Conservation (phyloP, 768 basidiomycete genomes). For the Clathrus columnatus region DNA sequence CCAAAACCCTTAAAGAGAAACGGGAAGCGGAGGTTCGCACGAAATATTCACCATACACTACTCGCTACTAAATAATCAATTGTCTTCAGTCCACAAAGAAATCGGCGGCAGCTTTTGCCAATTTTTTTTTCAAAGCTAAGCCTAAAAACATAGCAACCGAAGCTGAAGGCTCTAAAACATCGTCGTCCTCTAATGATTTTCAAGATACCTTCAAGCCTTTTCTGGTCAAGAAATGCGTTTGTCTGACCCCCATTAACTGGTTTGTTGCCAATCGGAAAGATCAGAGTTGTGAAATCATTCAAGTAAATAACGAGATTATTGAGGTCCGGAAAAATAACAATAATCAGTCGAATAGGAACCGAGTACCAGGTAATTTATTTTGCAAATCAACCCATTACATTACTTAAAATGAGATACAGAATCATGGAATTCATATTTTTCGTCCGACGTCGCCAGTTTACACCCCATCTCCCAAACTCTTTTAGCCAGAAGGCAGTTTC, state of each 20-base stretch:
- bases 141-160: constrained; percentile 21
- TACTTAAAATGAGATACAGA: background rate
- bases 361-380: constrained; percentile 16
- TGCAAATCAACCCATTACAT: constrained; percentile 16
- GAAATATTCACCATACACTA: no score
- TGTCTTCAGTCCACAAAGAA: constrained; percentile 46
- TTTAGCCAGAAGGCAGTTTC: constrained; percentile 15
- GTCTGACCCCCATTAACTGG: constrained; percentile 66
- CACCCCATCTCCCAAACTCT: background rate
- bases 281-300: constrained; percentile 48
- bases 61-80: no score
- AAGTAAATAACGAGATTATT: constrained; percentile 33
- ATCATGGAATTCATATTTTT: constrained; percentile 7
- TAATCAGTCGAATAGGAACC: constrained; percentile 14
- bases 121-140: constrained; percentile 66
- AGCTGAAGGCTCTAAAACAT: constrained; percentile 18
- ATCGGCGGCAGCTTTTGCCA: constrained; percentile 67
- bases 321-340: constrained; percentile 3
- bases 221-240: constrained; percentile 62
- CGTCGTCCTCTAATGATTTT: constrained; percentile 38
- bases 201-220: constrained; percentile 73
- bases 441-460: constrained; percentile 9
- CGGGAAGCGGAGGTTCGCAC: constrained; percentile 44
- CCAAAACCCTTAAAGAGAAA: constrained; percentile 62
- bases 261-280: constrained; percentile 33